Percentiles rank a stretch among this genome's conserved stretches.
These are phyloP conservation scores for Ochromonas danica DNA, from an alignment of 108 stramenopile species.

Conservation along the genomic window DNA sequence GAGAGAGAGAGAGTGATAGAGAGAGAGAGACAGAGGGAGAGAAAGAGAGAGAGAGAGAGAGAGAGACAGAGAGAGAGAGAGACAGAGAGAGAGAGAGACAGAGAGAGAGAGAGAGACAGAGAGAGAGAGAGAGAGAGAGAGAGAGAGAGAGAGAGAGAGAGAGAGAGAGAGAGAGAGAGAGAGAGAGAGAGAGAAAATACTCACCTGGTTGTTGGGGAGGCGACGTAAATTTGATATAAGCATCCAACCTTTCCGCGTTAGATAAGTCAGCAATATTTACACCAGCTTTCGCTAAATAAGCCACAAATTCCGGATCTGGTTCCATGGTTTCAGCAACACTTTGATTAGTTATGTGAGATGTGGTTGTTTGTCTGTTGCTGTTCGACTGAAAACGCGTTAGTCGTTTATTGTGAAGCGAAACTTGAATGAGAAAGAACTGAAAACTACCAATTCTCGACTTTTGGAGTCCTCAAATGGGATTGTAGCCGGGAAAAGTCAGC, in stretches of 20 bases:
- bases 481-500: too few relatives aligned
- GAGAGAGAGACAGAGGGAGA: too few relatives aligned
- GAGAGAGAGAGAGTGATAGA: too few relatives aligned
- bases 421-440: constrained; percentile 16
- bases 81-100: constrained; percentile 5
- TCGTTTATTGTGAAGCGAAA: constrained; percentile 16
- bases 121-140: constrained; percentile 1
- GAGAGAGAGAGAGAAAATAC: background rate
- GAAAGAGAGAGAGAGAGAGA: too few relatives aligned
- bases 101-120: constrained; percentile 5
- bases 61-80: too few relatives aligned
- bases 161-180: too few relatives aligned
- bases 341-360: constrained; percentile 17
- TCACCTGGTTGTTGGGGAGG: constrained; percentile 4
- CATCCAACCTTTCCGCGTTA: background rate
- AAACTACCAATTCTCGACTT: constrained; percentile 17
- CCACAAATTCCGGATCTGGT: constrained; percentile 14
- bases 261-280: constrained; percentile 10
- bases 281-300: constrained; percentile 15
- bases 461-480: background rate
- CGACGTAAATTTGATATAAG: constrained; percentile 2
- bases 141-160: too few relatives aligned
- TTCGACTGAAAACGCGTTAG: constrained; percentile 15
- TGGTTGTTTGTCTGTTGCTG: constrained; percentile 15
- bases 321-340: constrained; percentile 15